A percentile compares a stretch with the other conserved stretches of the same genome.
Evolutionary conservation across 768 basidiomycete genomes (phyloP).

Genomic region (Naganishia vishniacii): DNA sequence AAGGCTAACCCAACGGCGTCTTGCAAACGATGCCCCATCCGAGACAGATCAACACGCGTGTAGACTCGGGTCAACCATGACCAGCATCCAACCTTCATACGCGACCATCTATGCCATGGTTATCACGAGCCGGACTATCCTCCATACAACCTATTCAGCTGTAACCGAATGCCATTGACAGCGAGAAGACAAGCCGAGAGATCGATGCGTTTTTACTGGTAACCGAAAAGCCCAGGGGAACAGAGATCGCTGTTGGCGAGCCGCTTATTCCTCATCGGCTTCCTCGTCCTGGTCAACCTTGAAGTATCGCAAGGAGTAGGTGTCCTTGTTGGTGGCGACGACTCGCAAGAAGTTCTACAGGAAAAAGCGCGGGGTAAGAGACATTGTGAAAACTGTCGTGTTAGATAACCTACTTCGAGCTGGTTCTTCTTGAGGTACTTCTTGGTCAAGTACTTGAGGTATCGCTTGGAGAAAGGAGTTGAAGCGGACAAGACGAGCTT

Average conservation of each 20-base stretch:
- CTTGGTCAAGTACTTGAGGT: constrained; percentile 95
- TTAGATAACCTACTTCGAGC: constrained; percentile 14
- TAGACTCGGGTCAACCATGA: too few relatives aligned
- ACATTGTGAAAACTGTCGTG: background rate
- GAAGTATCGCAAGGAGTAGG: constrained; percentile 87
- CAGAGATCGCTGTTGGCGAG: background rate
- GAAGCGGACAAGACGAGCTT: constrained; percentile 79
- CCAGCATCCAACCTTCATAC: background rate
- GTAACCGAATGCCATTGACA: constrained; percentile 3
- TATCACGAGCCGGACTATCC: constrained; percentile 15
- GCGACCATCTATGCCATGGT: constrained; percentile 20
- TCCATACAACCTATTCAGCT: constrained; percentile 13
- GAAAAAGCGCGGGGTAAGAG: constrained; percentile 14
- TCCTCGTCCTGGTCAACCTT: constrained; percentile 51
- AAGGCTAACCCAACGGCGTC: too few relatives aligned
- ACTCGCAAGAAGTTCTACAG: constrained; percentile 97
- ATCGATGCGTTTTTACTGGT: constrained; percentile 18
- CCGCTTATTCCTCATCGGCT: constrained; percentile 49
- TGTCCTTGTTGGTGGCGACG: constrained; percentile 86
- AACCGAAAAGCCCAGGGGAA: background rate
- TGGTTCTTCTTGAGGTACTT: constrained; percentile 96
- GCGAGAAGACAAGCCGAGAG: background rate
- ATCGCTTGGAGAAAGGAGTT: constrained; percentile 91
- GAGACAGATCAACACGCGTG: too few relatives aligned
- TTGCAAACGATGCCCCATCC: too few relatives aligned